Evolutionary conservation across 1,139 yeast genomes (phyloP), one percentile per base, ranked within the genome.

Genomic region (Tardiomyces blankii): DNA sequence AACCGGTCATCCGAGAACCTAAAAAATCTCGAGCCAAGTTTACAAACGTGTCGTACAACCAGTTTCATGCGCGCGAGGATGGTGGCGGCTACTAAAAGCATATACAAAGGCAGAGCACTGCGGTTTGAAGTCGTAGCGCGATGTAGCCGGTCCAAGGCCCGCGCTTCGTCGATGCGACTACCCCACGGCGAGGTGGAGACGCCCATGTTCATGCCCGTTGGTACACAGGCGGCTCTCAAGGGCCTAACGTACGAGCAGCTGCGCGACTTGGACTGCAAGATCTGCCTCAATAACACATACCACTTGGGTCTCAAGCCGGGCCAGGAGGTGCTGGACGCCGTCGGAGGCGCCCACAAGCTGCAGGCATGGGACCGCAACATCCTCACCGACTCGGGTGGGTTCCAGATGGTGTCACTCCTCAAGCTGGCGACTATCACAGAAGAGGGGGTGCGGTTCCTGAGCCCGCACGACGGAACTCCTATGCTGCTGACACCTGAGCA

Each of bases 191-290:
- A 59, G 12, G 73, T 69, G 2, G 62, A 67, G 42, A 66, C 73
- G 2, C 74, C 74, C 1, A 69, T 69, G 61, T 69, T 69, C 57
- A 69, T 69, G 74, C 74, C 74, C 1, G 74, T 69, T 4, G 73
- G 72, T 40, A 69, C 73, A 16, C 72, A 70, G 57, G 74, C 73
- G 4, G 61, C 73, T 4, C 60, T 69, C 38, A 69, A 69, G 51
- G 74, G 74, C n/a, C 54, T 69, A 32, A 70, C 73, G 2, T 65
- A 69, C 11, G 67, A 67, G 45, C 74, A 69, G 54, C 62, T 69
- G 28, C 61, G 59, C 8, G 60, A 58, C 41, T 58, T 69, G 30
- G 70, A 65, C 39, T 70, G 74, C 55, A 63, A 64, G 43, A 62
- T 69, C 33, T 69, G 72, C 46, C 56, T 69, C 35, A 69, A 69